Conservation (phyloP, 257 asterid species). For the Nicotiana tabacum region DNA sequence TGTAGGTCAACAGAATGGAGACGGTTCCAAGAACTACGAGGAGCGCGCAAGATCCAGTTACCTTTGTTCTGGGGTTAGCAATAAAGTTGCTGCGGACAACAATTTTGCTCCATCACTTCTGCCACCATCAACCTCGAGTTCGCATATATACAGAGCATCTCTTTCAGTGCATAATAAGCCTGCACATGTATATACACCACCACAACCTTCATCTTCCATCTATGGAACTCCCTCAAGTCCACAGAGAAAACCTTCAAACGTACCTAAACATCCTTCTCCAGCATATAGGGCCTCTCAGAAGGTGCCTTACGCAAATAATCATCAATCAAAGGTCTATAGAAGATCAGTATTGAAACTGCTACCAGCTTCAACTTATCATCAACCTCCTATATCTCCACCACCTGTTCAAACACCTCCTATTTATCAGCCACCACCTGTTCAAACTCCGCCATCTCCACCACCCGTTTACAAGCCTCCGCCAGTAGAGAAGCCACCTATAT, state of each 20-base stretch:
- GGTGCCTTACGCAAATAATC: background rate
- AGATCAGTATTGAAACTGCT: background rate
- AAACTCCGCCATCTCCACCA: background rate
- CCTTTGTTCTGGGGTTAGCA: background rate
- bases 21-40: background rate
- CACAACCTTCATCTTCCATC: background rate
- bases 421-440: background rate
- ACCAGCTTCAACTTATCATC: background rate
- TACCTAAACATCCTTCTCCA: background rate
- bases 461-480: background rate
- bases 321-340: background rate
- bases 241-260: background rate
- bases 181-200: background rate
- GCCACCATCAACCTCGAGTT: background rate
- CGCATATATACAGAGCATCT: background rate
- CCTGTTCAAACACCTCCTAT: background rate
- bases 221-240: background rate
- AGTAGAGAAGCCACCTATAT: background rate
- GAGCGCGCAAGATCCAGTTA: background rate
- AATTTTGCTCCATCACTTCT: background rate
- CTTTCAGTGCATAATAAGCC: background rate
- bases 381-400: constrained; percentile 1
- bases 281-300: background rate
- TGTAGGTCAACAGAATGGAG: background rate
- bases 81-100: background rate